Evolutionary conservation across 2,329 filamentous ascomycete genomes (phyloP).

Genomic region (Fusarium albidum): DNA sequence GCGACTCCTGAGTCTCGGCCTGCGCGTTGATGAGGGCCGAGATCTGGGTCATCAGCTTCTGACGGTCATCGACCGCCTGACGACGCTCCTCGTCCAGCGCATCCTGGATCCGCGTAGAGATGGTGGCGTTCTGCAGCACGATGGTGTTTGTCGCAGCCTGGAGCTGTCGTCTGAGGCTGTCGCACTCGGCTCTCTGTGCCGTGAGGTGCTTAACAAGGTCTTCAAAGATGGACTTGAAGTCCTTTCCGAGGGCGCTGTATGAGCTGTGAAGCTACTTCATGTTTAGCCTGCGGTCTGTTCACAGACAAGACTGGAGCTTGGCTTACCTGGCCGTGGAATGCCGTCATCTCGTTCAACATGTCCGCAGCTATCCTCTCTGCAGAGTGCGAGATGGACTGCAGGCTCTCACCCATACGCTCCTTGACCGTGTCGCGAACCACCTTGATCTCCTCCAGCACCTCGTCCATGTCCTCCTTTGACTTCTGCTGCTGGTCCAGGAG

Average conservation of each 20-base stretch:
- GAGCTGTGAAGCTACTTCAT: slow-evolving; percentile 75
- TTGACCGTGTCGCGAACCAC: slow-evolving; percentile 90
- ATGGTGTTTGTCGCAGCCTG: slow-evolving; percentile 73
- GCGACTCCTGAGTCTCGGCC: slow-evolving; percentile 75
- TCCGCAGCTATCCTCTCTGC: slow-evolving; percentile 90
- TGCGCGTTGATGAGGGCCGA: slow-evolving; percentile 78
- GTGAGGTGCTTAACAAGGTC: slow-evolving; percentile 78
- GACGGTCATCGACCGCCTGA: slow-evolving; percentile 76
- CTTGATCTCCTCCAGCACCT: slow-evolving; percentile 91
- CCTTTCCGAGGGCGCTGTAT: slow-evolving; percentile 82
- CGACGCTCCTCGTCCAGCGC: slow-evolving; percentile 79
- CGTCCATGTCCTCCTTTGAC: slow-evolving; percentile 86
- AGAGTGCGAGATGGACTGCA: slow-evolving; percentile 82
- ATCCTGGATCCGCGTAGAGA: slow-evolving; percentile 72
- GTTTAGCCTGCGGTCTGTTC: slow-evolving; percentile 28
- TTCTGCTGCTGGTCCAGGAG: slow-evolving; percentile 72
- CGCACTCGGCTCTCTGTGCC: slow-evolving; percentile 79
- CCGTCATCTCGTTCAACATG: slow-evolving; percentile 83
- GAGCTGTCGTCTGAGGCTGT: slow-evolving; percentile 76
- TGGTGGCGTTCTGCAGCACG: slow-evolving; percentile 71
- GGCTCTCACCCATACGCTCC: slow-evolving; percentile 80
- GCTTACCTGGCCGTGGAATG: slow-evolving; percentile 76
- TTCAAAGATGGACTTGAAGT: slow-evolving; percentile 88
- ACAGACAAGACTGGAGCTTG: not conserved
- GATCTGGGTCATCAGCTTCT: slow-evolving; percentile 79